Evolutionary conservation across 2,329 filamentous ascomycete genomes (phyloP), one percentile per base, ranked within the genome.

Genomic region (Colletotrichum limetticola): DNA sequence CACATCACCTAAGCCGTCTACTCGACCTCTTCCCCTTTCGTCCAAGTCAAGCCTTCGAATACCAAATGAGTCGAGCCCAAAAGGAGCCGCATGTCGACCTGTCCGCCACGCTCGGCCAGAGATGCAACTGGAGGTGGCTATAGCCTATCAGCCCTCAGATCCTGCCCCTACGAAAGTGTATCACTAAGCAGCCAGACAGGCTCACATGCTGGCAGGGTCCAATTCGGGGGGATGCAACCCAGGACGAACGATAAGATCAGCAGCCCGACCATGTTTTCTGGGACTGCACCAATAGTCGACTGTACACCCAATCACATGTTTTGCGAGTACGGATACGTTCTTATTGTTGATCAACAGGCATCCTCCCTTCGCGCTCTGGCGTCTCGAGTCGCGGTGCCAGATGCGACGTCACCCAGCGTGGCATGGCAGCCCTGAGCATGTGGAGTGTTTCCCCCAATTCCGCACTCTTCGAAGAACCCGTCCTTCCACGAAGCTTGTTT

Each of bases 251-350:
- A 57, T 28, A 35, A 65, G 60, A 65, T 65, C 26, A 65, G 24
- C 24, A 55, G 8, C 24, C 42, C 16, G 28, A 12, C 24, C 12
- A 24, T 30, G 11, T 7, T 19, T 59, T 59, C 37, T 32, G n/a
- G n/a, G 11, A 12, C 24, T 6, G 11, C 26, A 35, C n/a, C 62
- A 22, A 24, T 24, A 28, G 60, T 22, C 19, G 19, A 28, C 14
- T 46, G 30, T 52, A 56, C 26, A 19, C 35, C 37, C 66, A 49
- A 46, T 26, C 64, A 26, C 64, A 55, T 71, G 14, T 32, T 61
- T 52, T 24, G n/a, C 71, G 71, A 72, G 35, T 70, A 71, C 71
- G 66, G 66, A 70, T 58, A 61, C 56, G 60, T 70, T 22, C 12
- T 5, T 22, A 12, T 42, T 5, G 53, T 52, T 28, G 26, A 49